phyloP scores from a whole-genome alignment of 768 basidiomycete species.

The Candolleomyces eurysporus region DNA sequence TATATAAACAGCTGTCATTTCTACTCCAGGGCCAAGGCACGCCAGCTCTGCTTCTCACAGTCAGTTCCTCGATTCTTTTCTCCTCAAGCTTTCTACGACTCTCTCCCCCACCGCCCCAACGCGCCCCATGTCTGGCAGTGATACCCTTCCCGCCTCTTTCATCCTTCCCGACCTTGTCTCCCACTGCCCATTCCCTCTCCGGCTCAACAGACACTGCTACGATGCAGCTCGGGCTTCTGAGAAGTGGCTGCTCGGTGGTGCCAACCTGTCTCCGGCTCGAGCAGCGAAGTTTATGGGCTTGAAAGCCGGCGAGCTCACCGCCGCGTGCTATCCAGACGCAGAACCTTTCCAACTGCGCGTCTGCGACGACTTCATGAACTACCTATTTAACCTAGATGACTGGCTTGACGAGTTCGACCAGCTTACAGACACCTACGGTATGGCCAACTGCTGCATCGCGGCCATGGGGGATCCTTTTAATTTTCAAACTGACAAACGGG shows the following conservation, averaged over 20 bases:
- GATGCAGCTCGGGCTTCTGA: conserved; percentile 43
- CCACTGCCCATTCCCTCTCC: conserved; percentile 45
- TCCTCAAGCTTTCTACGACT: not conserved
- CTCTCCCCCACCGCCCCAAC: not conserved
- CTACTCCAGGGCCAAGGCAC: conserved; percentile 8
- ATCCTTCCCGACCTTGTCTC: conserved; percentile 54
- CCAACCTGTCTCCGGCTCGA: conserved; percentile 39
- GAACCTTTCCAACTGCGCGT: conserved; percentile 57
- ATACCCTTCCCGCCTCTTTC: conserved; percentile 31
- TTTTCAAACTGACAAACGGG: conserved; percentile 19
- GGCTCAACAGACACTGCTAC: conserved; percentile 42
- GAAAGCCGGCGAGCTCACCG: conserved; percentile 65
- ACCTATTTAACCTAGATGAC: conserved; percentile 49
- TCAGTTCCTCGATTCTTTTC: conserved; percentile 1
- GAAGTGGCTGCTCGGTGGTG: conserved; percentile 45
- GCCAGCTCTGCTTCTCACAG: conserved; percentile 5
- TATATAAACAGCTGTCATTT: conserved; percentile 5
- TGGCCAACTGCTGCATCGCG: conserved; percentile 18
- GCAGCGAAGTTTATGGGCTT: conserved; percentile 51
- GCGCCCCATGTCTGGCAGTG: not conserved
- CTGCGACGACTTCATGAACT: conserved; percentile 68
- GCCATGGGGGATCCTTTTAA: conserved; percentile 20
- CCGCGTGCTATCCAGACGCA: conserved; percentile 59
- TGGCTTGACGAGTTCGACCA: conserved; percentile 20
- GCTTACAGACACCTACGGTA: conserved; percentile 14